Evolutionary conservation across 2,329 filamentous ascomycete species (phyloP).

Genomic region (Penicillium nordicum): DNA sequence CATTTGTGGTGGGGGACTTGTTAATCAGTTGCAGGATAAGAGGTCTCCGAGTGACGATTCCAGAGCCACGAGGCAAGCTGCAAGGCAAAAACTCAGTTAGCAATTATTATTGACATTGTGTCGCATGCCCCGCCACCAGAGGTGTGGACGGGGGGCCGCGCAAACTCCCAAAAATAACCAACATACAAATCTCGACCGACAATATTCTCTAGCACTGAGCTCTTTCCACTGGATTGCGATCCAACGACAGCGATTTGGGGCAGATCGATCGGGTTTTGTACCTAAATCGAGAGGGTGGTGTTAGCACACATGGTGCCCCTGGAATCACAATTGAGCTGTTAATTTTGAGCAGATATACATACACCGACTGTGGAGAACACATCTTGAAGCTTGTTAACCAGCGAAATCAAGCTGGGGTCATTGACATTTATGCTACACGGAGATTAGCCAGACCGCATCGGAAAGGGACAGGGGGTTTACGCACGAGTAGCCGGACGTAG

Average conservation of each 20-base stretch:
- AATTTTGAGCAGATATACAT: slow-evolving; percentile 37
- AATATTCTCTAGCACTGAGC: slow-evolving; percentile 97
- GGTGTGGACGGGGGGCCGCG: slow-evolving; percentile 2
- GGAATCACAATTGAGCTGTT: slow-evolving; percentile 4
- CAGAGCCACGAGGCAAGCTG: slow-evolving; percentile 92
- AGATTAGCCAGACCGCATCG: slow-evolving; percentile 28
- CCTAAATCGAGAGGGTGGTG: slow-evolving; percentile 48
- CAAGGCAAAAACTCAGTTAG: slow-evolving; percentile 24
- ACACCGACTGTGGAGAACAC: slow-evolving; percentile 95
- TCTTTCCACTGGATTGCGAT: slow-evolving; percentile 98
- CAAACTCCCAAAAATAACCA: not conserved
- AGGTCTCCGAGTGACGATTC: slow-evolving; percentile 93
- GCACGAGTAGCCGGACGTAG: slow-evolving; percentile 45
- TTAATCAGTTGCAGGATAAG: slow-evolving; percentile 98
- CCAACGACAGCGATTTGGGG: slow-evolving; percentile 98
- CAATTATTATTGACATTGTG: slow-evolving; percentile 20
- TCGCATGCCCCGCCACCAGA: slow-evolving; percentile 16
- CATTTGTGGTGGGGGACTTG: slow-evolving; percentile 68
- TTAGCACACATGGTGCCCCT: slow-evolving; percentile 20
- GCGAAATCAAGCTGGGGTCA: slow-evolving; percentile 66
- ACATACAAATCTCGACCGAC: slow-evolving; percentile 97
- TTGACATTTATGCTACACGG: slow-evolving; percentile 65
- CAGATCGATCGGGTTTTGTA: slow-evolving; percentile 98
- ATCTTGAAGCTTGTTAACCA: slow-evolving; percentile 99
- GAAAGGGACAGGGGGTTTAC: slow-evolving; percentile 30